Conservation (phyloP, 805 yeast species). For the Naumovozyma castellii region DNA sequence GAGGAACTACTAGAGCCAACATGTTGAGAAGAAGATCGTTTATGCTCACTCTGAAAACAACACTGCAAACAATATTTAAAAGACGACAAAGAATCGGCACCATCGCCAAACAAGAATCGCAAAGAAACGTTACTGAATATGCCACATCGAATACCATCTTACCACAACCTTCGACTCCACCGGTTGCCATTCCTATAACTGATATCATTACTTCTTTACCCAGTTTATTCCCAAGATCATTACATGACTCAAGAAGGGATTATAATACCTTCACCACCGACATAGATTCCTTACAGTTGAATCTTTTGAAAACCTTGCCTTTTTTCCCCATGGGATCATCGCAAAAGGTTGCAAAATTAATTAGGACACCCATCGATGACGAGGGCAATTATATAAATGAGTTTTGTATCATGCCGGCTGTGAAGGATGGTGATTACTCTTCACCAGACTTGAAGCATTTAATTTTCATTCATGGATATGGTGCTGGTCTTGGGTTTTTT, state of each 20-base stretch:
- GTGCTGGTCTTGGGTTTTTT: slow-evolving; percentile 86
- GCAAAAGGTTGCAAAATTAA: slow-evolving; percentile 22
- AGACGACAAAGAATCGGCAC: too few relatives aligned
- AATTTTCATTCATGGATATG: slow-evolving; percentile 87
- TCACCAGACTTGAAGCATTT: slow-evolving; percentile 34
- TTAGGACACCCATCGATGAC: slow-evolving; percentile 34
- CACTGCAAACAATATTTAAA: too few relatives aligned
- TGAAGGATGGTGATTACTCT: slow-evolving; percentile 22
- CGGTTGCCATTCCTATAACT: slow-evolving; percentile 54
- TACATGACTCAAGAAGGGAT: slow-evolving; percentile 45
- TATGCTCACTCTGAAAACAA: too few relatives aligned
- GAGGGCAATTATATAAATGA: slow-evolving; percentile 63
- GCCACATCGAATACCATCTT: not conserved
- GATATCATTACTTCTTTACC: slow-evolving; percentile 36
- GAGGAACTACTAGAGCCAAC: too few relatives aligned
- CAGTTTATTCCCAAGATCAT: slow-evolving; percentile 48
- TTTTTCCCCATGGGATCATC: slow-evolving; percentile 34
- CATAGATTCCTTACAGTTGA: slow-evolving; percentile 38
- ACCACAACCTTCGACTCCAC: slow-evolving; percentile 60
- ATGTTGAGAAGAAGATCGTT: too few relatives aligned
- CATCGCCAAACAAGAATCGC: too few relatives aligned
- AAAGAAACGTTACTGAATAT: too few relatives aligned
- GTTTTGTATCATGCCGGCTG: slow-evolving; percentile 48
- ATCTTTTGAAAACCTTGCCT: slow-evolving; percentile 37
- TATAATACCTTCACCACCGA: slow-evolving; percentile 30